Conservation (phyloP, 139 green algal genomes). For the Ettlia oleoabundans region DNA sequence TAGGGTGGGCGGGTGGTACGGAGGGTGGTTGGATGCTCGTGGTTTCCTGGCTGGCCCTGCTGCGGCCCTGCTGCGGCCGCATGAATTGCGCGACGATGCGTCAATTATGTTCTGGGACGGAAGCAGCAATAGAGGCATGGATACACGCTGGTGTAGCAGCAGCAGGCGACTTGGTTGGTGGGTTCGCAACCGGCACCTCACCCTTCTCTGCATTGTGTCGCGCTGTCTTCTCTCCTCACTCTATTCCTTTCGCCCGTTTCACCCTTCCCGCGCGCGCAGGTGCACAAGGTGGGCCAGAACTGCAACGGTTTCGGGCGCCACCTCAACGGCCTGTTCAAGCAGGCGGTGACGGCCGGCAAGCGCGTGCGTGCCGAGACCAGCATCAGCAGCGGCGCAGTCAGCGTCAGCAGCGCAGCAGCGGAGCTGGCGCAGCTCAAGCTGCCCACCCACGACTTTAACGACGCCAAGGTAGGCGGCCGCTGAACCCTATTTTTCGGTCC, state of each 20-base stretch:
- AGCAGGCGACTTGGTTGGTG: too few relatives aligned
- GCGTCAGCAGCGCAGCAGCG: slow-evolving; percentile 93
- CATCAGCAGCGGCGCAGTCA: slow-evolving; percentile 95
- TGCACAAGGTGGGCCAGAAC: slow-evolving; percentile 95
- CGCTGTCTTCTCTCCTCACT: too few relatives aligned
- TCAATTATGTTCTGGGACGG: too few relatives aligned
- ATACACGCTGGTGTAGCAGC: too few relatives aligned
- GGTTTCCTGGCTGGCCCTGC: not conserved
- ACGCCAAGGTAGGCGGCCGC: slow-evolving; percentile 57
- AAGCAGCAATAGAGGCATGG: too few relatives aligned
- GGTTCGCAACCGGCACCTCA: too few relatives aligned
- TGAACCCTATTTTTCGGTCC: too few relatives aligned
- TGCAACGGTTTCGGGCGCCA: slow-evolving; percentile 93
- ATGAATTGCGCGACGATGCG: too few relatives aligned
- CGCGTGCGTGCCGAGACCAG: slow-evolving; percentile 94
- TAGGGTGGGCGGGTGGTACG: not conserved
- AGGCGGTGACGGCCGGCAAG: slow-evolving; percentile 98
- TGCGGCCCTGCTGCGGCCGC: too few relatives aligned
- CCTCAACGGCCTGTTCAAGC: slow-evolving; percentile 99
- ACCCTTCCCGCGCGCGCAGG: slow-evolving; percentile 48
- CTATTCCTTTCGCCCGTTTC: too few relatives aligned
- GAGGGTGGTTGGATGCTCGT: not conserved
- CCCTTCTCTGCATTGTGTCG: too few relatives aligned
- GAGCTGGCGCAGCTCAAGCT: slow-evolving; percentile 99
- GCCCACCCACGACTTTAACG: slow-evolving; percentile 81